Evolutionary conservation across 2,329 filamentous ascomycete species (phyloP).

Genomic region (Sarocladium kiliense): DNA sequence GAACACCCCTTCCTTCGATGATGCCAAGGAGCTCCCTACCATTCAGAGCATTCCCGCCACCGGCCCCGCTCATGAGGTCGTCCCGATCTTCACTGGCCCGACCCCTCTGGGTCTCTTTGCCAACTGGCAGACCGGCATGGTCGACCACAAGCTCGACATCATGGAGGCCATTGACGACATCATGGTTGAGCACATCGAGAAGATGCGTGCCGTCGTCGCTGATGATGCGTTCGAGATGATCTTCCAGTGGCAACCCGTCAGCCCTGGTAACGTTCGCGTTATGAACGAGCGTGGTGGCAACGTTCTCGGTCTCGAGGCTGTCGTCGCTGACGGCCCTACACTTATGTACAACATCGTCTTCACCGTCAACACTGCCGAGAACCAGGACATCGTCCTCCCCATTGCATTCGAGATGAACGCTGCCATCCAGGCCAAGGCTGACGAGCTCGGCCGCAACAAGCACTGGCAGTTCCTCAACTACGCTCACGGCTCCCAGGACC

Average conservation of each 20-base stretch:
- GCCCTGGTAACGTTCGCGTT: constrained; percentile 20
- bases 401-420: constrained; percentile 21
- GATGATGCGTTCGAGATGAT: constrained; percentile 15
- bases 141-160: constrained; percentile 20
- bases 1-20: constrained; percentile 18
- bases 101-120: constrained; percentile 24
- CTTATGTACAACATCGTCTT: constrained; percentile 31
- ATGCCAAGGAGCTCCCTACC: constrained; percentile 16
- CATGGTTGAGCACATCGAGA: constrained; percentile 20
- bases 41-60: constrained; percentile 18
- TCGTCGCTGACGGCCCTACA: constrained; percentile 20
- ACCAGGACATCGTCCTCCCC: constrained; percentile 25
- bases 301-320: constrained; percentile 25
- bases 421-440: constrained; percentile 21
- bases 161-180: constrained; percentile 26
- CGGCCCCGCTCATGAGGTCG: constrained; percentile 21
- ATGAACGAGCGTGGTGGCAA: constrained; percentile 18
- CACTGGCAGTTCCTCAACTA: constrained; percentile 40
- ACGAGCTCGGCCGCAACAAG: constrained; percentile 22
- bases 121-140: constrained; percentile 28
- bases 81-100: constrained; percentile 25
- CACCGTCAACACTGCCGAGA: constrained; percentile 31
- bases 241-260: constrained; percentile 23
- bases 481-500: constrained; percentile 30
- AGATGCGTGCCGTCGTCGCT: constrained; percentile 15